Evolutionary conservation across 2,329 filamentous ascomycete genomes (phyloP).

Genomic region (Paecilomyces formosus): DNA sequence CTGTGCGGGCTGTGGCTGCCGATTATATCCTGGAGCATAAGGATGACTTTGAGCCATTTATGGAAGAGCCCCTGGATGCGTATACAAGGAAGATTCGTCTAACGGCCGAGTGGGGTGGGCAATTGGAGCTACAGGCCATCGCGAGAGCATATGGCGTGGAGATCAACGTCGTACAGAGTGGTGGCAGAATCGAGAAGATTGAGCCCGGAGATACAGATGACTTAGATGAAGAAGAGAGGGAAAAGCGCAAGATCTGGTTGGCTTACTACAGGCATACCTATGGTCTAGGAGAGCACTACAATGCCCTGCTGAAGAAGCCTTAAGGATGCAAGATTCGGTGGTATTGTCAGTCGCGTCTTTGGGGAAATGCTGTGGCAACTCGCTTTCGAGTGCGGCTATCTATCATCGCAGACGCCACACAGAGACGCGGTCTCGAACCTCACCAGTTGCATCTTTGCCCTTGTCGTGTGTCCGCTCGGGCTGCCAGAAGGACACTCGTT

Average conservation of each 20-base stretch:
- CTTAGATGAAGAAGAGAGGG: constrained; percentile 35
- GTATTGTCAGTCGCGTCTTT: background rate
- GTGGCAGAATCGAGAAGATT: constrained; percentile 73
- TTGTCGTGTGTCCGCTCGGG: constrained; percentile 50
- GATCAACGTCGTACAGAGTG: constrained; percentile 76
- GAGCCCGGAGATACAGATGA: constrained; percentile 40
- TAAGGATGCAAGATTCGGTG: constrained; percentile 8
- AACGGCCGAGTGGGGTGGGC: constrained; percentile 93
- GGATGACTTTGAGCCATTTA: constrained; percentile 78
- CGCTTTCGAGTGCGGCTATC: background rate
- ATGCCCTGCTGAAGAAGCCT: constrained; percentile 59
- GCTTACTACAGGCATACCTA: constrained; percentile 94
- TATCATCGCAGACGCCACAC: constrained; percentile 30
- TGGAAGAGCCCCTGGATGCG: constrained; percentile 68
- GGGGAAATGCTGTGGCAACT: background rate
- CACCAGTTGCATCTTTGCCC: constrained; percentile 39
- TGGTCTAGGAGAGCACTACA: constrained; percentile 94
- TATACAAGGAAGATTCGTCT: constrained; percentile 73
- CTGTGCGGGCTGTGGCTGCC: constrained; percentile 64
- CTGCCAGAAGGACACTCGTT: constrained; percentile 47
- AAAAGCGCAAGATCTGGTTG: constrained; percentile 67
- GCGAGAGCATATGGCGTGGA: constrained; percentile 71
- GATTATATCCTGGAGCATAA: constrained; percentile 66
- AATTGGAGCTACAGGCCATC: constrained; percentile 80
- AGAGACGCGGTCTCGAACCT: constrained; percentile 35